phyloP scores from a whole-genome alignment of 768 basidiomycete genomes.

The Rhizopogon vinicolor region DNA sequence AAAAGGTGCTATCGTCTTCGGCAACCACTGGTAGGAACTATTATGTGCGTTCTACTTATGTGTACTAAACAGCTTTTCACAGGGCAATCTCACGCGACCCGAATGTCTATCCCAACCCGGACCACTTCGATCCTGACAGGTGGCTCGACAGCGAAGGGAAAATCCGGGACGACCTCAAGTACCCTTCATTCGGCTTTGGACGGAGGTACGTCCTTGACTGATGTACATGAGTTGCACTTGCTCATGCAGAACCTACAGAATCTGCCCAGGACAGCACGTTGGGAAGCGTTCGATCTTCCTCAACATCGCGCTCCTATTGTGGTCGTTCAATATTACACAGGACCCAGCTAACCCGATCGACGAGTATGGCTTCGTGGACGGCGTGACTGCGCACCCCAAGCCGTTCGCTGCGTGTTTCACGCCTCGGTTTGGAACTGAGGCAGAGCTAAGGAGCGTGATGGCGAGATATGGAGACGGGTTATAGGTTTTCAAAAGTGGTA shows the following conservation, averaged over 20 bases:
- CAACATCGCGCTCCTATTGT: constrained; percentile 57
- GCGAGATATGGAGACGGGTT: constrained; percentile 15
- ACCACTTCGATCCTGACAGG: constrained; percentile 52
- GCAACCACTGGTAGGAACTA: constrained; percentile 28
- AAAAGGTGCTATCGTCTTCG: constrained; percentile 31
- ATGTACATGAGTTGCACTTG: background rate
- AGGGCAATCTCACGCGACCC: constrained; percentile 59
- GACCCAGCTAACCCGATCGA: constrained; percentile 56
- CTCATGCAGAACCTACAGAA: constrained; percentile 24
- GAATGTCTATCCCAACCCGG: constrained; percentile 52
- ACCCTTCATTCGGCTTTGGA: constrained; percentile 55
- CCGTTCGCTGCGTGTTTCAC: constrained; percentile 57
- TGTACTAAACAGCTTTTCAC: background rate
- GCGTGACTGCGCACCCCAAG: constrained; percentile 58
- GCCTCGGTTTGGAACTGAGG: constrained; percentile 33
- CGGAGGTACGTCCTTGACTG: constrained; percentile 23
- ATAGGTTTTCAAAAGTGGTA: constrained; percentile 1
- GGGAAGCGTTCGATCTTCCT: constrained; percentile 59
- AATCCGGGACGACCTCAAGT: constrained; percentile 48
- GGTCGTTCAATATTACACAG: constrained; percentile 56
- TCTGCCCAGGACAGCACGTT: constrained; percentile 65
- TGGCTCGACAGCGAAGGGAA: constrained; percentile 41
- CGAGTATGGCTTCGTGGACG: constrained; percentile 55
- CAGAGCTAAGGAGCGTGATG: constrained; percentile 22
- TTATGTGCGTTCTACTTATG: background rate